A percentile compares a stretch with the other conserved stretches of the same genome.
Conservation (phyloP, 768 basidiomycete genomes). For the Suillus tomentosus region DNA sequence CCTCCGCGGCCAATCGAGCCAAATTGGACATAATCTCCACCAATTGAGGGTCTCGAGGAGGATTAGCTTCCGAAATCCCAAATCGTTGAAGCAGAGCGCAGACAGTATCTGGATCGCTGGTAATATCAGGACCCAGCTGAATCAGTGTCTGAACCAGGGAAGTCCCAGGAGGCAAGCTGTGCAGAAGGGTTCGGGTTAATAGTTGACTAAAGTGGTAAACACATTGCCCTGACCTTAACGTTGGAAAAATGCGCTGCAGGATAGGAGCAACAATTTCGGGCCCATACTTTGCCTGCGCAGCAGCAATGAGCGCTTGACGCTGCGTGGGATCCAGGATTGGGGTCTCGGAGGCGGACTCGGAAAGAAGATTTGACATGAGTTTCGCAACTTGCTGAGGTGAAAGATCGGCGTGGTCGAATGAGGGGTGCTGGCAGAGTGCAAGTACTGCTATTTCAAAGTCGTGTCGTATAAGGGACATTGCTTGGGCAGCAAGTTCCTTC, state of each 20-base stretch:
- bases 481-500: constrained; percentile 59
- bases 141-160: constrained; percentile 75
- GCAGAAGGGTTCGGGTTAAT: constrained; percentile 17
- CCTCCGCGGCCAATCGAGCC: constrained; percentile 71
- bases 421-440: constrained; percentile 75
- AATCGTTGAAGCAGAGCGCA: constrained; percentile 73
- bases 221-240: constrained; percentile 56
- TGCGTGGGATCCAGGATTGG: constrained; percentile 73
- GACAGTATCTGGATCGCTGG: constrained; percentile 69
- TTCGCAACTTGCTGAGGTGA: constrained; percentile 73
- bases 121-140: constrained; percentile 79
- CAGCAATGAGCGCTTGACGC: constrained; percentile 71
- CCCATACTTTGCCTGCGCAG: constrained; percentile 80
- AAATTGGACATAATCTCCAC: constrained; percentile 71
- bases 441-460: constrained; percentile 82
- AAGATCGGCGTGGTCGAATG: constrained; percentile 81
- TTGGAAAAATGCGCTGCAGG: constrained; percentile 72
- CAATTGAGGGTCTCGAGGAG: constrained; percentile 70
- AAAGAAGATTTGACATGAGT: constrained; percentile 79
- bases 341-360: constrained; percentile 65
- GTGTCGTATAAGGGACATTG: constrained; percentile 64
- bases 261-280: constrained; percentile 74
- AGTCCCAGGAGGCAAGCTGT: constrained; percentile 65
- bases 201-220: constrained; percentile 17
- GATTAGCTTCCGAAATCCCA: constrained; percentile 69